Base-by-base conservation (phyloP, 1,139 yeast genomes). In the Suhomyces atakaporum region DNA sequence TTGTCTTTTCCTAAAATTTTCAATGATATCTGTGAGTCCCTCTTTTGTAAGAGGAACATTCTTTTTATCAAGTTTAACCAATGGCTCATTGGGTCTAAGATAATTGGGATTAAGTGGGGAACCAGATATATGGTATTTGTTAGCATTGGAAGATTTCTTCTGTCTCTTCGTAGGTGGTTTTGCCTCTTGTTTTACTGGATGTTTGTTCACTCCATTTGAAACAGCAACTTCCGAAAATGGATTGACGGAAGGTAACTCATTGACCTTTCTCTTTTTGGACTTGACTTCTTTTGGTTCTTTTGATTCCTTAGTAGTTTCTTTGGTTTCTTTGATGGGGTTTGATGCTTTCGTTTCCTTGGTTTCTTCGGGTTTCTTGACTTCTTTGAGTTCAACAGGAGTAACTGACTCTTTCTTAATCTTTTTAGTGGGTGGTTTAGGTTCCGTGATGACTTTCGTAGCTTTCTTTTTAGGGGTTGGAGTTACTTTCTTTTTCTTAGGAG, bases 1-100 rank as follows among this genome's bases (percentile, higher is more conserved):
- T 35, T 62, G 66, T 23, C 51, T 50, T 10, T 30, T 31, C 4
- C 31, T 29, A 16, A 33, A 38, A 11, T 31, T 30, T n/a, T 27
- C 10, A 3, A 31, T 28, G 8, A 38, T 28, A 16, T 38, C 41
- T 2, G 35, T 25, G 14, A 38, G 27, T 7, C 24, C 25, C 9
- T 38, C 41, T 18, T 31, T 33, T 5, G 29, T 34, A 11, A 38
- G 22, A 3, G 16, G 14, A 8, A 26, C 21, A 4, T 26, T 25
- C 21, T 39, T 42, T 28, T 36, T 42, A 26, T 42, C 45, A 19
- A 42, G 19, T 16, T 34, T 34, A 10, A 20, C 12, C 14, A 30
- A 12, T 3, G 31, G 14, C 11, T 33, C 36, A 3, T 7, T 5
- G 8, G 45, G 43, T 10, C 18, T 27, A 6, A 31, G n/a, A 19